Evolutionary conservation across 2,329 filamentous ascomycete species (phyloP), one percentile per base, ranked within the genome.

Genomic region (Apiospora koreana): DNA sequence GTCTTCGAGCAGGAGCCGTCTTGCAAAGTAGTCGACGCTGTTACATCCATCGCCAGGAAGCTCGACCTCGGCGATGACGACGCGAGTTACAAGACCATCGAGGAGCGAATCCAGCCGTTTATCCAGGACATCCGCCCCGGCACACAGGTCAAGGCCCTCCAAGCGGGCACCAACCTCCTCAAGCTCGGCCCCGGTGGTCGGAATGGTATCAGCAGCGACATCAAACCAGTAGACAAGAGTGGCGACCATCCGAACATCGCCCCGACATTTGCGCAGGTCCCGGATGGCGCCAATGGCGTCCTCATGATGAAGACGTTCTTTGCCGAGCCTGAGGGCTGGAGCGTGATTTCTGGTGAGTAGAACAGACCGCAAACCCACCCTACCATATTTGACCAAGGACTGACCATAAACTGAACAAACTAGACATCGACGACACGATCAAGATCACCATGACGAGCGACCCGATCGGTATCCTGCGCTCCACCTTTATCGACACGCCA

Each of bases 341-440:
- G 89, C 16, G 83, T 98, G 16, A 91, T 98, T 73, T 95, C 93
- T 48, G 89, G 89, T 91, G 80, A 68, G 35, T 18, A 10, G 31
- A n/a, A 43, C 23, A 23, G 31, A n/a, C 6, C 1, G 9, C 18
- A 38, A 38, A 14, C 18, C 1, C 5, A 62, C 18, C 21, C 21
- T 7, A 1, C 35, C 46, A 42, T 45, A 38, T 12, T 38, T n/a
- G 16, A 21, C 21, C 31, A 23, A 23, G 54, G 28, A 23, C 54
- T 62, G 21, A 46, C 46, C 18, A n/a, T 7, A 2, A 35, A 35
- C 12, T 9, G 8, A 35, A 12, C 18, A 3, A 21, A 7, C 54
- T 66, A 91, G 95, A 98, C 76, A 89, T 98, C 74, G 96, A 98
- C 78, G 95, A 98, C 81, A 97, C 95, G 0, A 97, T 98, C 84